Conservation (phyloP, 73 alveolate species). For the Tetrahymena borealis region DNA sequence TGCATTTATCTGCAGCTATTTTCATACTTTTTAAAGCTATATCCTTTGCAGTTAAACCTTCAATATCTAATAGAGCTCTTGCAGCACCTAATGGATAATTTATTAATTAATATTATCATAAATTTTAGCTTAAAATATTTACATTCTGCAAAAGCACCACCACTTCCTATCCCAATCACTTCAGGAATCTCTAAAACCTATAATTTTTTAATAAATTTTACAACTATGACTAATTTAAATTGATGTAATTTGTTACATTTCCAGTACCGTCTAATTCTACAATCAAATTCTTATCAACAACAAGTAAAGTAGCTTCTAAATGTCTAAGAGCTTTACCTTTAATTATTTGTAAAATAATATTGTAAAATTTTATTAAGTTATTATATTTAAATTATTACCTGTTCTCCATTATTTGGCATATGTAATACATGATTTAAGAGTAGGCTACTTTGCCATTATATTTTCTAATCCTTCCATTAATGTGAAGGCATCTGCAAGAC, state of each 20-base stretch:
- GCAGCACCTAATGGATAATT: conserved; percentile 48
- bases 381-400: conserved; percentile 15
- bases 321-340: conserved; percentile 5
- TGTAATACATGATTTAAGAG: conserved; percentile 63
- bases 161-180: conserved; percentile 51
- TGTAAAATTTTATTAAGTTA: not conserved
- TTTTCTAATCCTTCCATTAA: conserved; percentile 56
- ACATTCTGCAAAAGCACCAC: conserved; percentile 64
- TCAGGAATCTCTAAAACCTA: conserved; percentile 28
- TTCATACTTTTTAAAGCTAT: conserved; percentile 58
- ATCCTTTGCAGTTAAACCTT: conserved; percentile 46
- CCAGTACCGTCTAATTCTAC: conserved; percentile 62
- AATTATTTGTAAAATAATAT: not conserved
- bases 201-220: not conserved
- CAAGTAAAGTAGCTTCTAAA: conserved; percentile 48
- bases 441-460: conserved; percentile 58
- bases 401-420: conserved; percentile 70
- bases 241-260: conserved; percentile 13
- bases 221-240: not conserved
- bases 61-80: conserved; percentile 43
- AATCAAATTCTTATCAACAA: conserved; percentile 47
- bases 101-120: not conserved
- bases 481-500: conserved; percentile 64
- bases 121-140: not conserved
- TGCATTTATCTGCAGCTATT: conserved; percentile 69